phyloP scores from a whole-genome alignment of 768 basidiomycete species.

The Amanita rubescens region DNA sequence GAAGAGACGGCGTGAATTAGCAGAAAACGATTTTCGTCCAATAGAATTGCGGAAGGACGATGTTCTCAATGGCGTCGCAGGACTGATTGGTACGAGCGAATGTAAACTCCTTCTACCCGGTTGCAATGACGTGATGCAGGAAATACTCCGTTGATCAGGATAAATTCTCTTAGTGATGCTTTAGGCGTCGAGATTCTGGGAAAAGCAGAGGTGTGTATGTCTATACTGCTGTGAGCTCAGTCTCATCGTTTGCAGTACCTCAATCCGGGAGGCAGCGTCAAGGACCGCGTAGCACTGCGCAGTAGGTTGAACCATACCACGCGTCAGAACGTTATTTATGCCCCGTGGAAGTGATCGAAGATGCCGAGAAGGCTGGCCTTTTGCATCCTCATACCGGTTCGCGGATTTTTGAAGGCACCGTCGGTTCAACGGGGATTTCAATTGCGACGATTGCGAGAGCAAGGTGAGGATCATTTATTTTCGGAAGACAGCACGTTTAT shows the following conservation, averaged over 20 bases:
- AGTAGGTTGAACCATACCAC: conserved; percentile 40
- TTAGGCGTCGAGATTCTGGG: conserved; percentile 92
- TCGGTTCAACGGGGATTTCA: conserved; percentile 94
- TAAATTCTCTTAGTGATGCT: conserved; percentile 85
- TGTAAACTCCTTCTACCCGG: neutral
- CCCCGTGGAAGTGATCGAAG: conserved; percentile 69
- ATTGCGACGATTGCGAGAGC: conserved; percentile 90
- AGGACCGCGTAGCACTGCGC: conserved; percentile 92
- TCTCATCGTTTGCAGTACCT: conserved; percentile 51
- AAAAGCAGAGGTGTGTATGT: conserved; percentile 73
- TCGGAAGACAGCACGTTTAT: too few species aligned
- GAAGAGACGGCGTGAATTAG: conserved; percentile 34
- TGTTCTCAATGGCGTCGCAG: conserved; percentile 71
- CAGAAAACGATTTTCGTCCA: conserved; percentile 40
- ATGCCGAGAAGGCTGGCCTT: conserved; percentile 80
- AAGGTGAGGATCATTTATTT: conserved; percentile 39
- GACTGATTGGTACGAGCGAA: conserved; percentile 63
- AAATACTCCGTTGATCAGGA: conserved; percentile 89
- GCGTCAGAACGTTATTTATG: neutral
- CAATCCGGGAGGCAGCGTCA: conserved; percentile 97
- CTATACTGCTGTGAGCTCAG: neutral
- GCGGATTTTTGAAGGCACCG: conserved; percentile 94
- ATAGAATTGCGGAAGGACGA: conserved; percentile 74
- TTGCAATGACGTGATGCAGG: conserved; percentile 39
- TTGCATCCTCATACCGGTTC: conserved; percentile 84